phyloP scores from a whole-genome alignment of 1,284 basidiomycete genomes.

The Prillingera fragicola region DNA sequence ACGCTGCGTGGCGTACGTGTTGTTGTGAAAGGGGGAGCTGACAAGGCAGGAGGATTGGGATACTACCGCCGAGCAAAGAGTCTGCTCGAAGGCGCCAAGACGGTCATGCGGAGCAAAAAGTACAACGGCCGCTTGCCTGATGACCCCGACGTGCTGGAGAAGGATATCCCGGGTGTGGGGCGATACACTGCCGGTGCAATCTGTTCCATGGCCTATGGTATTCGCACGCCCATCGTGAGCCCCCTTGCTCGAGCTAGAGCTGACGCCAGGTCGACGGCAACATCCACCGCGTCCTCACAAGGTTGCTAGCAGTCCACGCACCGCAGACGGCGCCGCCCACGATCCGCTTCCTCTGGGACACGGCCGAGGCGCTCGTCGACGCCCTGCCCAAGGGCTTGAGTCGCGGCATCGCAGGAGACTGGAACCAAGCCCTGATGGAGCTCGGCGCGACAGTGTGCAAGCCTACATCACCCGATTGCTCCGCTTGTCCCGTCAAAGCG shows the following conservation, averaged over 20 bases:
- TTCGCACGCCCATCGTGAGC: conserved; percentile 72
- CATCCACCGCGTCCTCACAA: conserved; percentile 73
- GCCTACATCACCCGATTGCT: conserved; percentile 69
- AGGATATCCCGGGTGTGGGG: conserved; percentile 81
- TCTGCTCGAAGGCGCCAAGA: conserved; percentile 70
- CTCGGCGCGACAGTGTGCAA: conserved; percentile 87
- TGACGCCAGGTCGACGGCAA: conserved; percentile 75
- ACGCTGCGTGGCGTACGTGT: conserved; percentile 64
- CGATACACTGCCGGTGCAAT: conserved; percentile 80
- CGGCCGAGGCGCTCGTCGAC: conserved; percentile 64
- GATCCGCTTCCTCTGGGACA: conserved; percentile 74
- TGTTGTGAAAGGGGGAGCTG: background rate
- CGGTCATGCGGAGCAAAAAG: conserved; percentile 60
- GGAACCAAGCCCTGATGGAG: conserved; percentile 63
- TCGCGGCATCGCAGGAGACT: conserved; percentile 58
- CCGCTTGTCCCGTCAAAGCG: conserved; percentile 61
- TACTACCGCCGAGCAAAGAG: conserved; percentile 85
- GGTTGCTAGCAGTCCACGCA: conserved; percentile 74
- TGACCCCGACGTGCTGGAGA: conserved; percentile 73
- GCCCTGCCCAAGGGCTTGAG: conserved; percentile 40
- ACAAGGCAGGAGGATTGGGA: conserved; percentile 58
- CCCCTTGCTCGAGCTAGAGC: background rate
- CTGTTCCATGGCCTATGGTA: conserved; percentile 80
- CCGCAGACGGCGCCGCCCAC: conserved; percentile 70
- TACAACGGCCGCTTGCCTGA: conserved; percentile 59